These are phyloP conservation scores for Emergomyces orientalis DNA, from an alignment of 2,329 filamentous ascomycete genomes.

Conservation along the genomic window DNA sequence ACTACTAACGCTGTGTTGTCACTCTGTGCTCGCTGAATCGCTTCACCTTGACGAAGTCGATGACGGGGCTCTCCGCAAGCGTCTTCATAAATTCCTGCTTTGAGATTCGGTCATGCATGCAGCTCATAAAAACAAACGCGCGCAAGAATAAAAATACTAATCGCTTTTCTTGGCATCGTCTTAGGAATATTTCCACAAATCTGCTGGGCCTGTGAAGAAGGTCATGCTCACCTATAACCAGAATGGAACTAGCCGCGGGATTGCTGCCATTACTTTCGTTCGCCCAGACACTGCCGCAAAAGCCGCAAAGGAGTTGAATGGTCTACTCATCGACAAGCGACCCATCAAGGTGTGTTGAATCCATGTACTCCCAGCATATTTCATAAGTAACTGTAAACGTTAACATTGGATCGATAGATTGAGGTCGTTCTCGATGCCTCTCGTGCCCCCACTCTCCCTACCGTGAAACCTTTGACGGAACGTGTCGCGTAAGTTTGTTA, in stretches of 20 bases:
- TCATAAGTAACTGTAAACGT: slow-evolving; percentile 15
- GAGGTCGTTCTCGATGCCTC: slow-evolving; percentile 80
- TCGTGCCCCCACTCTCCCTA: slow-evolving; percentile 56
- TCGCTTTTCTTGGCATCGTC: slow-evolving; percentile 37
- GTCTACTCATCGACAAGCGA: slow-evolving; percentile 77
- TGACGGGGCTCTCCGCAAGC: slow-evolving; percentile 13
- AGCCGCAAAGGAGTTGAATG: slow-evolving; percentile 76
- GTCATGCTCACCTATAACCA: slow-evolving; percentile 89
- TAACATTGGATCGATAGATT: slow-evolving; percentile 48
- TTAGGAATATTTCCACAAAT: slow-evolving; percentile 93
- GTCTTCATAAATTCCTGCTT: slow-evolving; percentile 16
- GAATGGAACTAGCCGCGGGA: slow-evolving; percentile 81
- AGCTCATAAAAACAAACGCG: slow-evolving; percentile 10
- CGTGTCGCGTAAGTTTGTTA: slow-evolving; percentile 58
- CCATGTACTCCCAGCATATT: slow-evolving; percentile 3
- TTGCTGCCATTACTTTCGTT: slow-evolving; percentile 79
- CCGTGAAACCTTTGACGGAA: slow-evolving; percentile 69
- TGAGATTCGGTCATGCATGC: slow-evolving; percentile 15
- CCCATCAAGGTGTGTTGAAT: slow-evolving; percentile 69
- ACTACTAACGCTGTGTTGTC: slow-evolving; percentile 37
- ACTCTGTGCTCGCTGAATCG: slow-evolving; percentile 54
- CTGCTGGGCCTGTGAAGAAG: slow-evolving; percentile 81
- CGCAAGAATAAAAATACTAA: slow-evolving; percentile 34
- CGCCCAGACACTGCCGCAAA: slow-evolving; percentile 73
- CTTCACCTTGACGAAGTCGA: slow-evolving; percentile 20